These are phyloP conservation scores for Cladosporium austrohemisphaericum DNA, from an alignment of 2,329 filamentous ascomycete genomes.

Conservation along the genomic window DNA sequence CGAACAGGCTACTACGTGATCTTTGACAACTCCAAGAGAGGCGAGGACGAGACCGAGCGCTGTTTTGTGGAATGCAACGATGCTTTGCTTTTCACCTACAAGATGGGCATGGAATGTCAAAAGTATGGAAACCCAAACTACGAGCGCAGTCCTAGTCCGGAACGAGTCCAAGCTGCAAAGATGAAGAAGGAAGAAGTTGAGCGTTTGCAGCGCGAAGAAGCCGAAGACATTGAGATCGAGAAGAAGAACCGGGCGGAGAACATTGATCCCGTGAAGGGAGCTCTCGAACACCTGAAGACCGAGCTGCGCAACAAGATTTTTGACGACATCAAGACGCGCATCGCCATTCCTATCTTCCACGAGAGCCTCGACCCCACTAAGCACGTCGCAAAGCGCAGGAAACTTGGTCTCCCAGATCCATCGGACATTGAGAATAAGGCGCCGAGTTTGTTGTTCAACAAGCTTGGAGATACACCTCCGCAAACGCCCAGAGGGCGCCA, in stretches of 20 bases:
- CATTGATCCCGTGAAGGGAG: conserved; percentile 84
- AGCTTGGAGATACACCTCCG: conserved; percentile 59
- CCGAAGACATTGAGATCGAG: conserved; percentile 81
- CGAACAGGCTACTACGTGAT: conserved; percentile 84
- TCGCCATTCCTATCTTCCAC: conserved; percentile 76
- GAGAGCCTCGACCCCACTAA: conserved; percentile 78
- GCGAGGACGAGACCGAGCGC: conserved; percentile 74
- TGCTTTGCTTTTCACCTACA: conserved; percentile 84
- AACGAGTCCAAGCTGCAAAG: conserved; percentile 45
- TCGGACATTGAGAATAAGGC: conserved; percentile 54
- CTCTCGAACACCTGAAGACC: conserved; percentile 70
- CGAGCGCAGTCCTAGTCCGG: conserved; percentile 51
- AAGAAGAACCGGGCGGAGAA: conserved; percentile 82
- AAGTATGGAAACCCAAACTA: conserved; percentile 64
- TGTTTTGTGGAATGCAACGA: conserved; percentile 77
- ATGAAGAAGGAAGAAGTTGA: conserved; percentile 64
- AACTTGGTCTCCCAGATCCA: conserved; percentile 70
- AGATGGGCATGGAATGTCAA: conserved; percentile 85
- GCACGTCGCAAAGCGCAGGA: conserved; percentile 73
- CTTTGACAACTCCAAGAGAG: conserved; percentile 75
- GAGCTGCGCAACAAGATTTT: conserved; percentile 86
- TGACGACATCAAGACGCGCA: conserved; percentile 80
- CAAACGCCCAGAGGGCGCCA: conserved; percentile 58
- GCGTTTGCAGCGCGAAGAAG: conserved; percentile 66
- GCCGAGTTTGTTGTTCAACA: conserved; percentile 39